Evolutionary conservation across 2,329 filamentous ascomycete genomes (phyloP).

Genomic region (Ophiostoma perfectum): DNA sequence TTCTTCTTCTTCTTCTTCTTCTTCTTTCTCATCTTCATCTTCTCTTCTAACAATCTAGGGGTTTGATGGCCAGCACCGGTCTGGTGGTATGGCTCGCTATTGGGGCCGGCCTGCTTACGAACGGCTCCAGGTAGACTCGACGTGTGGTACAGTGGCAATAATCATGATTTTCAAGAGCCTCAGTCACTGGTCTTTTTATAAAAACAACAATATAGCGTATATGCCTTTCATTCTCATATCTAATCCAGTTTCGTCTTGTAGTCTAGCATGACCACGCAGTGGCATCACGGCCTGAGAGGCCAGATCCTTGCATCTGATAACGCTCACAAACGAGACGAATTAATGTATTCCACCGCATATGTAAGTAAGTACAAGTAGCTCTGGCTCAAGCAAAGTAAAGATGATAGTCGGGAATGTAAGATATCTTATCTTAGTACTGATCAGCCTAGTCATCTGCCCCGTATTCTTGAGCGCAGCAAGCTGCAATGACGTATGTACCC

Average conservation of each 20-base stretch:
- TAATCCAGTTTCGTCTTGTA: background rate
- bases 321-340: background rate
- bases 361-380: too few species aligned
- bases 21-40: background rate
- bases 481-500: background rate
- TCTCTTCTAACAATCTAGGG: background rate
- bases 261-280: too few species aligned
- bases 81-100: background rate
- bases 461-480: too few species aligned
- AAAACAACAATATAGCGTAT: too few species aligned
- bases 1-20: background rate
- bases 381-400: background rate
- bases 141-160: too few species aligned
- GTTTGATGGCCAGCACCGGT: background rate
- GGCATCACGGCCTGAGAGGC: too few species aligned
- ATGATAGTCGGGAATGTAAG: background rate
- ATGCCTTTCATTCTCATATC: too few species aligned
- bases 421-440: too few species aligned
- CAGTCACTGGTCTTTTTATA: too few species aligned
- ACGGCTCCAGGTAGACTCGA: background rate
- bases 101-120: background rate
- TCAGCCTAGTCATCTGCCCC: too few species aligned
- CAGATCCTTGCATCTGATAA: background rate
- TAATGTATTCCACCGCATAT: too few species aligned
- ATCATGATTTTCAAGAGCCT: too few species aligned